Evolutionary conservation across 108 stramenopile genomes (phyloP), one percentile per base, ranked within the genome.

Genomic region (Chaetoceros tenuissimus): DNA sequence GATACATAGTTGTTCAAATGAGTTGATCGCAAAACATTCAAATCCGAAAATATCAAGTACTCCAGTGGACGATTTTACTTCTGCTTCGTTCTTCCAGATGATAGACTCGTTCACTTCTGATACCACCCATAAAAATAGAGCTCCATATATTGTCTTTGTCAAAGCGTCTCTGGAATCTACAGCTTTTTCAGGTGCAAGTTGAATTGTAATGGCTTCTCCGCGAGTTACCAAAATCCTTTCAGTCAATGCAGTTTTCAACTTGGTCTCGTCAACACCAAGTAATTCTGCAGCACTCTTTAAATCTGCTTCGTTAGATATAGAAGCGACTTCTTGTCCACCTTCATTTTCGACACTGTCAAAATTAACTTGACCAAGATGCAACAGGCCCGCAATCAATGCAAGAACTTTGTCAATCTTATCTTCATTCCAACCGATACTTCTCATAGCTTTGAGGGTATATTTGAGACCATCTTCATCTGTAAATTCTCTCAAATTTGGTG

Each of bases 21-120:
- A 94, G 79, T 99, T 99, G 61, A 79, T 68, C 3, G 84, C 81
- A 66, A 99, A 99, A 64, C 94, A 94, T 75, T 99, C 99, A 60
- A 99, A 99, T 26, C 99, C 99, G 62, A 99, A 99, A 60, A 99
- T 99, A 78, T 99, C 99, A 48, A 99, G 74, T 17, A 99, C 97
- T 54, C 98, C 98, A 27, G 92, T 83, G 53, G 83, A 81, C 0
- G 84, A 86, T 16, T 75, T 71, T 27, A 89, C 71, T 29, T 86
- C 87, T 3, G 34, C 48, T 48, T 90, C 88, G 30, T 84, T 84
- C 46, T 87, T 82, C 87, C 87, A 89, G 50, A 67, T 68, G 55
- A 94, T 87, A 71, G 81, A 82, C 46, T 77, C 71, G 72, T 97
- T 97, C 53, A 97, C 84, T 50, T 86, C 68, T 18, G 69, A 68